phyloP scores from a whole-genome alignment of 345 rosid genomes.

The Salix caprea region DNA sequence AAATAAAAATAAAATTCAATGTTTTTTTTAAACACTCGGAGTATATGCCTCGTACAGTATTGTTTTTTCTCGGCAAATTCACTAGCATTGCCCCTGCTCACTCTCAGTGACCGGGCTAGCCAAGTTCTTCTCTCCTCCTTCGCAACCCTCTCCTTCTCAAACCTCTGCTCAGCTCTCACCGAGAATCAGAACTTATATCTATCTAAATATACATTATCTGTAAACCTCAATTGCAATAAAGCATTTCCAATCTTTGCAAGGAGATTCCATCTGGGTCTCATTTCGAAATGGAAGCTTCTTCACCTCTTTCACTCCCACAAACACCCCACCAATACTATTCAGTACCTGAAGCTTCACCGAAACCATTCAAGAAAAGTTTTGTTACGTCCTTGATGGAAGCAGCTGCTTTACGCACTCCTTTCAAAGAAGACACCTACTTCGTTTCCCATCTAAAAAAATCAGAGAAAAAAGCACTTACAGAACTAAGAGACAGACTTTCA shows the following conservation, averaged over 20 bases:
- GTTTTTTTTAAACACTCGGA: too few species aligned
- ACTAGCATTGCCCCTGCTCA: not conserved
- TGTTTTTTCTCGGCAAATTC: not conserved
- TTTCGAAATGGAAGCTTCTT: constrained; percentile 22
- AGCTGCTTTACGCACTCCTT: constrained; percentile 53
- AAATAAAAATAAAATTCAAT: too few species aligned
- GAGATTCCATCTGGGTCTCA: constrained; percentile 19
- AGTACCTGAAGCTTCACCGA: constrained; percentile 30
- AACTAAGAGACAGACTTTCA: constrained; percentile 56
- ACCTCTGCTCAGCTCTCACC: not conserved
- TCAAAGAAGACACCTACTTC: constrained; percentile 86
- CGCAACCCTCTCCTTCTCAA: not conserved
- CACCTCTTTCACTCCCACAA: constrained; percentile 44
- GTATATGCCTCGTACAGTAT: not conserved
- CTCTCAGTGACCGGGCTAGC: not conserved
- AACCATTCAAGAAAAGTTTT: constrained; percentile 61
- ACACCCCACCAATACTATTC: constrained; percentile 19
- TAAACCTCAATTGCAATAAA: not conserved
- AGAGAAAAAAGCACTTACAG: constrained; percentile 71
- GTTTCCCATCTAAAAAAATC: constrained; percentile 64
- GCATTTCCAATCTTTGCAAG: not conserved
- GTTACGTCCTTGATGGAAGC: constrained; percentile 74
- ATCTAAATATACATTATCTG: not conserved
- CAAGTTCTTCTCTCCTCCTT: too few species aligned
- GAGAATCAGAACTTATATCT: not conserved